Evolutionary conservation across 805 yeast genomes (phyloP).

Genomic region (Alloascoidea hylecoeti): DNA sequence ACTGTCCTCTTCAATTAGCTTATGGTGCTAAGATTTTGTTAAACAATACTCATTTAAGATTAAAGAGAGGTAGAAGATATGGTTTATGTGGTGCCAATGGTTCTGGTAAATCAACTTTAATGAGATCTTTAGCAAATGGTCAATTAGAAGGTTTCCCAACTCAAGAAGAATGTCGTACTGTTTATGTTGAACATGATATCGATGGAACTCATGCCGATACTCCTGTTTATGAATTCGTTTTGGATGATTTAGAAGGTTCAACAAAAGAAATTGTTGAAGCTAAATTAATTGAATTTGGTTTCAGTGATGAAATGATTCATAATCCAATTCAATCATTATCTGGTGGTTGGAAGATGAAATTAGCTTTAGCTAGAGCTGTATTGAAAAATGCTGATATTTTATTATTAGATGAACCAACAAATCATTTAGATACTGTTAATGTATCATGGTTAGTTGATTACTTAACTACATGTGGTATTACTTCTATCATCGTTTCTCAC

Average conservation of each 20-base stretch:
- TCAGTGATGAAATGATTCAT: slow-evolving; percentile 83
- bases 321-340: slow-evolving; percentile 95
- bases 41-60: slow-evolving; percentile 98
- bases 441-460: slow-evolving; percentile 99
- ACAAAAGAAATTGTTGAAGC: slow-evolving; percentile 55
- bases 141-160: slow-evolving; percentile 99
- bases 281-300: slow-evolving; percentile 81
- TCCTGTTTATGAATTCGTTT: slow-evolving; percentile 84
- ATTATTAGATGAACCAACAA: slow-evolving; percentile 98
- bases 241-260: slow-evolving; percentile 71
- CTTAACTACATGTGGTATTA: slow-evolving; percentile 96
- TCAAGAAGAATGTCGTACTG: slow-evolving; percentile 97
- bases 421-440: slow-evolving; percentile 99
- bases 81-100: slow-evolving; percentile 99
- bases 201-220: slow-evolving; percentile 98
- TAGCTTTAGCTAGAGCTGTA: slow-evolving; percentile 98
- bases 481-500: slow-evolving; percentile 97
- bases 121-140: slow-evolving; percentile 96
- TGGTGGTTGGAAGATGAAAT: slow-evolving; percentile 99
- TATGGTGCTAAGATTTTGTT: slow-evolving; percentile 99
- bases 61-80: slow-evolving; percentile 97
- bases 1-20: slow-evolving; percentile 99
- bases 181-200: slow-evolving; percentile 98
- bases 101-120: slow-evolving; percentile 98
- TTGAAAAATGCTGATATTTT: slow-evolving; percentile 96